Base-by-base conservation (phyloP, 2,329 filamentous ascomycete genomes). In the Lecanicillium sp. region DNA sequence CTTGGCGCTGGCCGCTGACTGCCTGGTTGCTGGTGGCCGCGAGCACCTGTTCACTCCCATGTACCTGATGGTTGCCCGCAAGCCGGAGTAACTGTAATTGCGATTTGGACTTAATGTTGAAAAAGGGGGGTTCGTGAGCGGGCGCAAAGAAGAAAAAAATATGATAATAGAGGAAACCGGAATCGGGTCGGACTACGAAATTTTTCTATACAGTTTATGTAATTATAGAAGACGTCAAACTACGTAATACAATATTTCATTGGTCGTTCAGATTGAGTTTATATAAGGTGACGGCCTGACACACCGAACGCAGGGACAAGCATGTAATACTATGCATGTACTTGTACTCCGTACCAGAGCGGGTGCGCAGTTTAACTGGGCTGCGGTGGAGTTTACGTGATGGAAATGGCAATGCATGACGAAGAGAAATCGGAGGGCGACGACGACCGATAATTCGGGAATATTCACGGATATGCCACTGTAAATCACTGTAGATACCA, bases 41-140 rank as follows among this genome's bases (percentile, higher is more conserved):
- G 71, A 84, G 68, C 86, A 92, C 64, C 70, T 96, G 31, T 96
- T 95, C 65, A 95, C 88, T 3, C 89, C 89, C 15, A 95, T 95
- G 89, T 95, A 94, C 66, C 66, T 95, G 55, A 94, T 94, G 85
- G 77, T 94, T 37, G 88, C 78, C 40, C 77, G 82, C 62, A 94
- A 94, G 71, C 85, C 87, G n/a, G 39, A 41, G 30, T 41, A 41
- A 31, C 14, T 7, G 13, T 17, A 18, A 15, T 14, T 9, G 15
- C 12, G 12, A 12, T 29, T 15, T 8, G 17, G 14, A 9, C n/a
- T 32, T 9, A 13, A n/a, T n/a, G 12, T n/a, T 6, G 29, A 8
- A 30, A 14, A 30, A 9, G 5, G 7, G 7, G 29, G 29, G n/a
- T 8, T n/a, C n/a, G 7, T 13, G 29, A 30, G 29, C 3, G 17